Evolutionary conservation across 495 filamentous ascomycete species (phyloP).

Genomic region (Neurospora africana): DNA sequence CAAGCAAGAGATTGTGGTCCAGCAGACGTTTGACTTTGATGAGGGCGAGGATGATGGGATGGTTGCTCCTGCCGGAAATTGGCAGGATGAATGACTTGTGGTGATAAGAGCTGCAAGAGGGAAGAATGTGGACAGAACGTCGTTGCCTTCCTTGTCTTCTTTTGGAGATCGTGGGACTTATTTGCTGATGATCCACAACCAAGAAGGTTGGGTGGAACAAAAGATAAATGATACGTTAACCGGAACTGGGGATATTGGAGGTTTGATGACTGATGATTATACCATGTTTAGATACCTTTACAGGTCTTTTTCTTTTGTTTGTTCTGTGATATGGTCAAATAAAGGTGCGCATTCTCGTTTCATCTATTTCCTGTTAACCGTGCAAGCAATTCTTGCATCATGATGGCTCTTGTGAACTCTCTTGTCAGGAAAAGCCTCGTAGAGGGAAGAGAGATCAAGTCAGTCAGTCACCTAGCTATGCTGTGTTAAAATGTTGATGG

Average conservation of each 20-base stretch:
- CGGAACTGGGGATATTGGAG: neutral
- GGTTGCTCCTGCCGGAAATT: neutral
- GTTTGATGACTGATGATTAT: neutral
- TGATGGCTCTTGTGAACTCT: no score
- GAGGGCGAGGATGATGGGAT: neutral
- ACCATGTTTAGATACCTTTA: neutral
- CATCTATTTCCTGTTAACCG: no score
- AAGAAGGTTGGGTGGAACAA: no score
- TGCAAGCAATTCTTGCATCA: no score
- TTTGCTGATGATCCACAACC: no score
- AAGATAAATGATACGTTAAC: neutral
- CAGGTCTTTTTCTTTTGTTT: neutral
- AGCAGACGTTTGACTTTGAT: neutral
- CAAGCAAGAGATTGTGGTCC: neutral
- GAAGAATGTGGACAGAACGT: neutral
- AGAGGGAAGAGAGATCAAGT: no score
- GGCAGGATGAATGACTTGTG: neutral
- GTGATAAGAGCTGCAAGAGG: neutral
- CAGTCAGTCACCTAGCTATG: no score
- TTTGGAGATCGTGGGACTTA: no score
- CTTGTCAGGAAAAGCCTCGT: no score
- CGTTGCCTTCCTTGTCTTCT: neutral
- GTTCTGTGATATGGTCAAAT: neutral
- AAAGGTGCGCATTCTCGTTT: neutral
- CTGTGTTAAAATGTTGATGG: no score